phyloP scores from a whole-genome alignment of 768 basidiomycete genomes.

The Lactifluus hygrophoroides region DNA sequence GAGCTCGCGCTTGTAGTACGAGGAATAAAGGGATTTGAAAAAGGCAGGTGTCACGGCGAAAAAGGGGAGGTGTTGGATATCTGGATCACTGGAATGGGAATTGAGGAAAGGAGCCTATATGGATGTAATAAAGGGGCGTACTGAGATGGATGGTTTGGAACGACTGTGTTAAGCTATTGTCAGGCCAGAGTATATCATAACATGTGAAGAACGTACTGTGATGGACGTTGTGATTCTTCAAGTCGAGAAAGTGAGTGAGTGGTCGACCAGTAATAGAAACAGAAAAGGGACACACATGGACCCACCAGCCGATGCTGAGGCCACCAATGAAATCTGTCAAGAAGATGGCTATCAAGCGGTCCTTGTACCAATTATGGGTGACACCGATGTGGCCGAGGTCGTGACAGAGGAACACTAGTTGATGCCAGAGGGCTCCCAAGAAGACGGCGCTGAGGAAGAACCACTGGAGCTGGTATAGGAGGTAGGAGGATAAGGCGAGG shows the following conservation, averaged over 20 bases:
- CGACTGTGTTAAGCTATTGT: conserved; percentile 43
- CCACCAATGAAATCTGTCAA: conserved; percentile 88
- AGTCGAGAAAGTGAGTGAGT: background rate
- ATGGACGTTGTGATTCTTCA: conserved; percentile 89
- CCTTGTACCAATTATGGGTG: conserved; percentile 76
- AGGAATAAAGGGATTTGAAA: conserved; percentile 80
- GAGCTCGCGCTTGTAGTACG: conserved; percentile 89
- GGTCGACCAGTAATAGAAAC: background rate
- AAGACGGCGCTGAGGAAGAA: conserved; percentile 66
- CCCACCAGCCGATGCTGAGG: conserved; percentile 97
- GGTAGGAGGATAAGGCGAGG: conserved; percentile 49
- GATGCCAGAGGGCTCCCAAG: conserved; percentile 91
- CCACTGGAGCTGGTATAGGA: conserved; percentile 57
- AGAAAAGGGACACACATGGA: conserved; percentile 59
- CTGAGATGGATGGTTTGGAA: conserved; percentile 97
- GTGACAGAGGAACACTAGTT: conserved; percentile 85
- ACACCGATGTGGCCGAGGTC: conserved; percentile 95
- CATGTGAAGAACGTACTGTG: conserved; percentile 56
- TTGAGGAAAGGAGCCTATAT: conserved; percentile 10
- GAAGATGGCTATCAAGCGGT: conserved; percentile 70
- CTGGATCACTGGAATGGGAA: conserved; percentile 52
- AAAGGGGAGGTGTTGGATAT: conserved; percentile 87
- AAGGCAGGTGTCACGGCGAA: conserved; percentile 88
- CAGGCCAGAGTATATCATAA: background rate
- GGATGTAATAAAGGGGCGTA: conserved; percentile 32